phyloP scores from a whole-genome alignment of 352 stramenopile genomes.

The Pythium chondricola region DNA sequence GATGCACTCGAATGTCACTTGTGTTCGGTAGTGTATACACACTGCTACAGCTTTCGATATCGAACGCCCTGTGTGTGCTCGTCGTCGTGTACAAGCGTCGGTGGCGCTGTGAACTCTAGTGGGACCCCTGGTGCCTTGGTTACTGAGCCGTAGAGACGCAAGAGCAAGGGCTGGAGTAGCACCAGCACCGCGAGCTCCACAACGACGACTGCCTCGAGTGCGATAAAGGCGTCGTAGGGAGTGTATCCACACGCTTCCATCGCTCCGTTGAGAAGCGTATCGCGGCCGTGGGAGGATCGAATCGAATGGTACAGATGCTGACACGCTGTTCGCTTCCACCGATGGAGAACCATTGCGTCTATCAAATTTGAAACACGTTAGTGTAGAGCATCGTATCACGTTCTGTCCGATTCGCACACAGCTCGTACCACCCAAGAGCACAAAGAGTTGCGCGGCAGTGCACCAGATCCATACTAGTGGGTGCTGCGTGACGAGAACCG shows the following conservation, averaged over 20 bases:
- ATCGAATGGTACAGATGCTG: background rate
- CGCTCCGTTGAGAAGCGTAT: background rate
- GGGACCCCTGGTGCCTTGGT: no score
- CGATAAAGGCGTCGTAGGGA: background rate
- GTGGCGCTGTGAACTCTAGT: no score
- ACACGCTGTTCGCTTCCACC: constrained; percentile 2
- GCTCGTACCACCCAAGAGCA: constrained; percentile 2
- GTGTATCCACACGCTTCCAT: background rate
- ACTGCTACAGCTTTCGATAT: no score
- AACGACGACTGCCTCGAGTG: constrained; percentile 5
- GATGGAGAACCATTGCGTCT: constrained; percentile 1
- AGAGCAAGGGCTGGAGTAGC: constrained; percentile 10
- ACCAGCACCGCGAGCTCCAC: background rate
- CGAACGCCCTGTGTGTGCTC: no score
- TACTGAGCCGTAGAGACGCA: no score
- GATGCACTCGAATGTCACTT: no score
- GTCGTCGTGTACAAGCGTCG: no score
- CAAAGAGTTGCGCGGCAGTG: background rate
- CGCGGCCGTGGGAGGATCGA: background rate
- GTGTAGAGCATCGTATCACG: background rate
- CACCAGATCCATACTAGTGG: constrained; percentile 8
- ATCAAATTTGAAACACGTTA: background rate
- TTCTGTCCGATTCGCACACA: background rate
- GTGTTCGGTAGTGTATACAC: no score
- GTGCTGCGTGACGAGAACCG: background rate